phyloP scores from a whole-genome alignment of 2,329 filamentous ascomycete genomes.

The Fusarium graminum region DNA sequence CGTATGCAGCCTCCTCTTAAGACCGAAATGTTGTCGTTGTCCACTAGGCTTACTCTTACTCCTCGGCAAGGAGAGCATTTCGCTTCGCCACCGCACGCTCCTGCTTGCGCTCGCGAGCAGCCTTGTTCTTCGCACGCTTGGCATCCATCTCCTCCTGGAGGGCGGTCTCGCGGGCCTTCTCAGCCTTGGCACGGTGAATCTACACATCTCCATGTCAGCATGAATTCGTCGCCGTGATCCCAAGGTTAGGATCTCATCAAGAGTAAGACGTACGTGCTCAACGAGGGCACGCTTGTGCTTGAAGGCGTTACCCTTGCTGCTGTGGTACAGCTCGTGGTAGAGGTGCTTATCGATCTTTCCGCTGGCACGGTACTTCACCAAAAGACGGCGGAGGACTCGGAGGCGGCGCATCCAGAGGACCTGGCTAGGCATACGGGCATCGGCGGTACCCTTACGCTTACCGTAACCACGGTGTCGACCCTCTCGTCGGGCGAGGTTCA shows the following conservation, averaged over 20 bases:
- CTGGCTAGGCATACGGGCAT: conserved; percentile 99
- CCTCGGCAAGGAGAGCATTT: conserved; percentile 80
- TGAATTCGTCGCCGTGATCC: conserved; percentile 6
- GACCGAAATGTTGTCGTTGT: conserved; percentile 60
- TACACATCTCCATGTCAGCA: conserved; percentile 57
- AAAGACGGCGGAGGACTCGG: conserved; percentile 97
- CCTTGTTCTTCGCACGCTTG: conserved; percentile 99
- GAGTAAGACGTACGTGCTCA: conserved; percentile 88
- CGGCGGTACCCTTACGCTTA: conserved; percentile 99
- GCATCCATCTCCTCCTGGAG: conserved; percentile 99
- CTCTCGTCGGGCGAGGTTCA: conserved; percentile 93
- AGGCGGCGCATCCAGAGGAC: conserved; percentile 99
- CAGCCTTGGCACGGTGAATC: conserved; percentile 99
- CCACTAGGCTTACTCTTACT: conserved; percentile 67
- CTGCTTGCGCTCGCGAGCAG: conserved; percentile 97
- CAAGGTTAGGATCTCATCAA: conserved; percentile 6
- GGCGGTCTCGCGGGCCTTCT: conserved; percentile 95
- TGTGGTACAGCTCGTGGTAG: conserved; percentile 99
- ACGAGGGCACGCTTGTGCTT: conserved; percentile 99
- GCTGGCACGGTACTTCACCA: conserved; percentile 99
- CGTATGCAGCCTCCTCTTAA: conserved; percentile 70
- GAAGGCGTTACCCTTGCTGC: conserved; percentile 99
- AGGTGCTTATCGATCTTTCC: conserved; percentile 99
- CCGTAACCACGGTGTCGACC: conserved; percentile 99
- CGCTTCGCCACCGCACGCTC: conserved; percentile 94